Evolutionary conservation across 23 red algal genomes (phyloP), one percentile per base, ranked within the genome.

Genomic region (Gracilaria vermiculophylla): DNA sequence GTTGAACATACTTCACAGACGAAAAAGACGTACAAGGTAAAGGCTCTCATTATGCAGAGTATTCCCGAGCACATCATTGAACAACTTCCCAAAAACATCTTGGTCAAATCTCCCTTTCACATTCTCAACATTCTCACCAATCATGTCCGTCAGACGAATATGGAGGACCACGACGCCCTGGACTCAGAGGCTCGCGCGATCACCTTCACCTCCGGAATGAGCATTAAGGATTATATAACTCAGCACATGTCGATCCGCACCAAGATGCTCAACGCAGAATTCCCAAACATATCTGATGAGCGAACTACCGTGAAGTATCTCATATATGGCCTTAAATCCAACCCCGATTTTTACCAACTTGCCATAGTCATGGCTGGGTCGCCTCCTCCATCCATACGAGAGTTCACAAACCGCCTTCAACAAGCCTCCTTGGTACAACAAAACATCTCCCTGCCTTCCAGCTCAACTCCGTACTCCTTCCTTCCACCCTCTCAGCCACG

Each of bases 381-480:
- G 11, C 35, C 28, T 7, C 61, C 61, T 17, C 5, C 61, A 35
- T 37, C 61, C 35, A 66, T 66, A 12, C 25, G 17, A 37, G 2
- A 66, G 21, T 66, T 66, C 36, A 66, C 25, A 34, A 66, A 66
- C 19, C 61, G 61, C 61, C 61, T 66, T 14, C 61, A 66, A 34
- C 10, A 66, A 16, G 61, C 35, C 19, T 36, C 61, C 11, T 5
- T 66, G 2, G 61, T 66, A 16, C 61, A 66, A 35, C 61, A 66
- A 35, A 66, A 37, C 61, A 66, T 66, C 8, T 39, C 61, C 4
- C 5, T 9, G 2, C 28, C 15, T 12, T 34, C 5, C 5, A 23
- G 11, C 3, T n/a, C 61, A 31, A 15, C 56, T 62, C 61, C 25
- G 12, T 35, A 66, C 61, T 13, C 25, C 9, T 5, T n/a, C 5